These are phyloP conservation scores for Henningerozyma blattae DNA, from an alignment of 805 yeast genomes.

Conservation along the genomic window DNA sequence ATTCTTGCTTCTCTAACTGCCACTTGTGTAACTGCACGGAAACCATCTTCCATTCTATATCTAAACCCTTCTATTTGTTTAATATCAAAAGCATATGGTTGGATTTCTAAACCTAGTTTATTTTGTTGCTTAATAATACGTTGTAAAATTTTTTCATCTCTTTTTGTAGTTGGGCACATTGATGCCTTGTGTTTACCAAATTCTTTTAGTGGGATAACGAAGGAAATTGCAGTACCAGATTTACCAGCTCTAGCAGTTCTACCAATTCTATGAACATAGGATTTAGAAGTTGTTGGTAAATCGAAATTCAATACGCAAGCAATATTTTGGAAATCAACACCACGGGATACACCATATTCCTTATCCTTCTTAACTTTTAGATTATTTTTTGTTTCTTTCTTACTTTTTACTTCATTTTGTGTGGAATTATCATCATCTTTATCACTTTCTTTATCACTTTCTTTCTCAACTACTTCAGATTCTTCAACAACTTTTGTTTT, in stretches of 20 bases:
- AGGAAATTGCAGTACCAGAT: slow-evolving; percentile 87
- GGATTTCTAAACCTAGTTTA: slow-evolving; percentile 58
- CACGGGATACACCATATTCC: slow-evolving; percentile 92
- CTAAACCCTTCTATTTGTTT: slow-evolving; percentile 91
- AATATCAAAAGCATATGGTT: slow-evolving; percentile 85
- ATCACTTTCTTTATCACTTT: slow-evolving; percentile 5
- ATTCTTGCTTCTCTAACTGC: slow-evolving; percentile 90
- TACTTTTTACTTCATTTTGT: slow-evolving; percentile 13
- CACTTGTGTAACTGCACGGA: slow-evolving; percentile 82
- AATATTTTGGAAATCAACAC: slow-evolving; percentile 91
- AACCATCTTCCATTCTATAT: slow-evolving; percentile 94
- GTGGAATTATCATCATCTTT: slow-evolving; percentile 2
- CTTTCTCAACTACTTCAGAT: slow-evolving; percentile 8
- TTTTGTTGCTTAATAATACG: slow-evolving; percentile 69
- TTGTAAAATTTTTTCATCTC: slow-evolving; percentile 75
- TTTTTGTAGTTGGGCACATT: slow-evolving; percentile 51
- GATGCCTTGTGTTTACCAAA: slow-evolving; percentile 86
- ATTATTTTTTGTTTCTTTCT: slow-evolving; percentile 18
- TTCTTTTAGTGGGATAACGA: slow-evolving; percentile 72
- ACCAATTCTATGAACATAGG: slow-evolving; percentile 89
- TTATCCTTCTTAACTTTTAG: slow-evolving; percentile 34
- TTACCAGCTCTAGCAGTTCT: slow-evolving; percentile 97
- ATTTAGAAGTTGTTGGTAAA: slow-evolving; percentile 76
- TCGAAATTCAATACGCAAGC: slow-evolving; percentile 96
- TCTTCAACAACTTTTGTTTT: slow-evolving; percentile 5